Evolutionary conservation across 2,329 filamentous ascomycete species (phyloP), one percentile per base, ranked within the genome.

Genomic region (Hysterium pulicare): DNA sequence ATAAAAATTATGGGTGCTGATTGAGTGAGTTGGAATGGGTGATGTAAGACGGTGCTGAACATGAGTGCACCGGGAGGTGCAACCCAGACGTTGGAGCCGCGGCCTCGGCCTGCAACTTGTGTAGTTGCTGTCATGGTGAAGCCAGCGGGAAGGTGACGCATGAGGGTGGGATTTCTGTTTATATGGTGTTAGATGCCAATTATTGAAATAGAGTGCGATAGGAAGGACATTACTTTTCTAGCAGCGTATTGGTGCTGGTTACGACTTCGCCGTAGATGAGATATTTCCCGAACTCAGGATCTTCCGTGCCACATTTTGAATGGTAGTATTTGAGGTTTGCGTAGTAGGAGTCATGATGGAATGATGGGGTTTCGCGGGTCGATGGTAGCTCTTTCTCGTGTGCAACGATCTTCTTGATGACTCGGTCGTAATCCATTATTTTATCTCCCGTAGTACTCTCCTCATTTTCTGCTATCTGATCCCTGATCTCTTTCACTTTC

Each of bases 41-140:
- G 93, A 49, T 88, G 87, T 51, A 98, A 81, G 30, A 94, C 82
- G 0, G 85, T 89, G 8, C 89, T 95, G 70, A 95, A 93, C 63
- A 96, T 86, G 5, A 97, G 76, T 26, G 82, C 82, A 1, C 93
- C 93, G 0, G 87, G 80, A 1, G 93, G 93, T 0, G 90, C 89
- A 4, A 98, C 82, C 93, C 93, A 98, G 46, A 96, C 87, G 56
- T 98, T 98, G 23, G 79, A 83, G 3, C 93, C 93, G 8, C 93
- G 84, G 6, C 93, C 93, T 28, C 93, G 83, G 6, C 85, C 93
- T 0, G 90, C 87, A 5, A 96, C 75, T 65, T 97, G 91, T 0
- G 86, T 89, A 0, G 90, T 93, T 1, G 93, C 91, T 1, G 86
- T 85, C 9, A 88, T 75, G 0, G 90, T 95, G 62, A 95, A 90